Base-by-base conservation (phyloP, 2,329 filamentous ascomycete genomes). In the Aureobasidium vineae region DNA sequence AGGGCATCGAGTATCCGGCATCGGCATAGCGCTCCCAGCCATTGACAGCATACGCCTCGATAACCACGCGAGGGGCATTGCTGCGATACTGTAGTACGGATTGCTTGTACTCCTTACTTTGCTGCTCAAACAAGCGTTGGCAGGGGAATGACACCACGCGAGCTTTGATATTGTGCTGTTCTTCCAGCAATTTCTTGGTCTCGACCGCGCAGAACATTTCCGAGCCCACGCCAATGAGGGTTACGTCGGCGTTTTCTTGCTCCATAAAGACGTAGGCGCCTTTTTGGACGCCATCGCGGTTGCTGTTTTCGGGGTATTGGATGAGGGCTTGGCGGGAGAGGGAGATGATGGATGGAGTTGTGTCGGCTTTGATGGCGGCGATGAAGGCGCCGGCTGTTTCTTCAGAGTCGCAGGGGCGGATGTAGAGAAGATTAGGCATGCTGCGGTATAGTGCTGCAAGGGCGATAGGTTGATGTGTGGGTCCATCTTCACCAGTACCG, bases 1-100 rank as follows among this genome's bases (percentile, higher is more conserved):
- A 76, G 52, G 79, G 78, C 80, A 87, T 82, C 56, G 78, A 82
- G 67, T 79, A 79, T 1, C 81, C 83, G 0, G 84, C 85, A 72
- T 86, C 82, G 0, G 84, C 85, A 70, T 86, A 87, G 23, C 85
- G 74, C 75, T 87, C 85, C 85, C 85, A 87, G 0, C 84, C 84
- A 67, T 83, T 83, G 1, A 81, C 78, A 1, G 82, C 79, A 71
- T 85, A 87, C 0, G 85, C 83, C 74, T 89, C 86, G 50, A 88
- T 84, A 5, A 87, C 83, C 19, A 89, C 82, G 3, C 71, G 63
- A 8, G 72, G 73, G 16, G 69, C 71, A 19, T 70, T 69, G 21
- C 36, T 56, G 8, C 49, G 33, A 28, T 63, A 56, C 11, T 28
- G n/a, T 3, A 67, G 49, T 1, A 67, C 57, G 2, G 43, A 33